Conservation (phyloP, 768 basidiomycete species). For the Suillus hirtellus region DNA sequence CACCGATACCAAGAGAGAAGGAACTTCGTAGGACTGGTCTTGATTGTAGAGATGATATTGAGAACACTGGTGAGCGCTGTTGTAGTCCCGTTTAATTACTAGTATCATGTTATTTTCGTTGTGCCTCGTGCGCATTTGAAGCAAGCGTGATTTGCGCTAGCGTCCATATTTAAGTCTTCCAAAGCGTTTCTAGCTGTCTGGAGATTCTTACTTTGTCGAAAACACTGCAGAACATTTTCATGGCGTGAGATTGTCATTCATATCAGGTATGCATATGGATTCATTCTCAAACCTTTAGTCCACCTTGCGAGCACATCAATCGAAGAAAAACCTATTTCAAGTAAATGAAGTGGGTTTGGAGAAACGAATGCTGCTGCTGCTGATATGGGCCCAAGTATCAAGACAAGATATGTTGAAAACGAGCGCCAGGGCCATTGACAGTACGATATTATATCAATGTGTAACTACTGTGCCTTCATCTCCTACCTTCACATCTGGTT, state of each 20-base stretch:
- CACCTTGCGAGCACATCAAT: not conserved
- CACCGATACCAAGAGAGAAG: not conserved
- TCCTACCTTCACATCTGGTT: slow-evolving; percentile 16
- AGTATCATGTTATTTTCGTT: no score
- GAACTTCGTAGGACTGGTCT: not conserved
- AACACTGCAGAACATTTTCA: no score
- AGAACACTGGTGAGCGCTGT: no score
- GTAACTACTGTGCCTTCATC: not conserved
- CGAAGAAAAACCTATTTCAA: not conserved
- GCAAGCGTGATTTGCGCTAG: no score
- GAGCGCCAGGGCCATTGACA: not conserved
- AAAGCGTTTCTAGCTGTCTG: no score
- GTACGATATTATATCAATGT: not conserved
- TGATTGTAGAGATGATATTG: no score
- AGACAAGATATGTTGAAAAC: not conserved
- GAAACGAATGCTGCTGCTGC: not conserved
- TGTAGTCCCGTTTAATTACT: no score
- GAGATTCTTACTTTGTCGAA: no score
- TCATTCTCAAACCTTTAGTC: not conserved
- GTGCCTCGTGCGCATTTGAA: no score
- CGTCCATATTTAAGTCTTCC: no score
- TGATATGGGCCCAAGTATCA: not conserved
- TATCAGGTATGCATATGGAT: not conserved
- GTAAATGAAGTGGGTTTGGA: not conserved
- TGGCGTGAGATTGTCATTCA: no score